Percentiles rank a stretch among this genome's conserved stretches.
Evolutionary conservation across 2,329 filamentous ascomycete species (phyloP).

Genomic region (Juglanconis juglandina): DNA sequence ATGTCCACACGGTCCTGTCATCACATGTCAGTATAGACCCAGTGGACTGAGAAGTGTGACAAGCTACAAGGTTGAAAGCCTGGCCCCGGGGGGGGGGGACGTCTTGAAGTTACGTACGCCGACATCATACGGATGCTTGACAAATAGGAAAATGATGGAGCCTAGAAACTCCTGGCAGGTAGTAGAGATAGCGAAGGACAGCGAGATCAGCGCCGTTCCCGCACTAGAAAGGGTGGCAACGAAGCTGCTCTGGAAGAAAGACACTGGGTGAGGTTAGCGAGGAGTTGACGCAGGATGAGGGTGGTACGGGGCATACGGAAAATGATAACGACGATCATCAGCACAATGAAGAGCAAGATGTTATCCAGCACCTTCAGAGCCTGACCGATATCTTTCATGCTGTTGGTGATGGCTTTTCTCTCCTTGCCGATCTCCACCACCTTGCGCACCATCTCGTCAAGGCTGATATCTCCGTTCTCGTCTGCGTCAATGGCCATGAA

Average conservation of each 20-base stretch:
- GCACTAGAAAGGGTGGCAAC: slow-evolving; percentile 82
- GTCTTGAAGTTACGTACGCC: slow-evolving; percentile 41
- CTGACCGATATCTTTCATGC: slow-evolving; percentile 96
- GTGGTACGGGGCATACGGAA: slow-evolving; percentile 58
- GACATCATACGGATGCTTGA: slow-evolving; percentile 97
- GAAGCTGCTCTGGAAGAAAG: slow-evolving; percentile 84
- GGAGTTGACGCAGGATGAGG: too few relatives aligned
- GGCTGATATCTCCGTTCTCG: slow-evolving; percentile 86
- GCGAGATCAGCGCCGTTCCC: slow-evolving; percentile 84
- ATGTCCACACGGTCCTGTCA: slow-evolving; percentile 77
- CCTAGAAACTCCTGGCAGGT: slow-evolving; percentile 95
- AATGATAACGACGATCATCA: slow-evolving; percentile 77
- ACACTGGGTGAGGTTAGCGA: slow-evolving; percentile 47
- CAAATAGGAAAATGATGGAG: slow-evolving; percentile 96
- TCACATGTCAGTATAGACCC: neutral
- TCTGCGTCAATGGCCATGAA: slow-evolving; percentile 81
- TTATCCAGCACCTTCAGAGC: slow-evolving; percentile 88
- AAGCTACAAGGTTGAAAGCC: too few relatives aligned
- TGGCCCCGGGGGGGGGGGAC: neutral
- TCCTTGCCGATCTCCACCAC: slow-evolving; percentile 80
- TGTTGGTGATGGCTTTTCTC: slow-evolving; percentile 82
- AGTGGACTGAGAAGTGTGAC: neutral
- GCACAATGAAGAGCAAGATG: slow-evolving; percentile 75
- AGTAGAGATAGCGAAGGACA: slow-evolving; percentile 94
- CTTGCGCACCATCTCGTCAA: slow-evolving; percentile 92